These are phyloP conservation scores for Helotiales sp. DNA, from an alignment of 2,329 filamentous ascomycete species.

Conservation along the genomic window DNA sequence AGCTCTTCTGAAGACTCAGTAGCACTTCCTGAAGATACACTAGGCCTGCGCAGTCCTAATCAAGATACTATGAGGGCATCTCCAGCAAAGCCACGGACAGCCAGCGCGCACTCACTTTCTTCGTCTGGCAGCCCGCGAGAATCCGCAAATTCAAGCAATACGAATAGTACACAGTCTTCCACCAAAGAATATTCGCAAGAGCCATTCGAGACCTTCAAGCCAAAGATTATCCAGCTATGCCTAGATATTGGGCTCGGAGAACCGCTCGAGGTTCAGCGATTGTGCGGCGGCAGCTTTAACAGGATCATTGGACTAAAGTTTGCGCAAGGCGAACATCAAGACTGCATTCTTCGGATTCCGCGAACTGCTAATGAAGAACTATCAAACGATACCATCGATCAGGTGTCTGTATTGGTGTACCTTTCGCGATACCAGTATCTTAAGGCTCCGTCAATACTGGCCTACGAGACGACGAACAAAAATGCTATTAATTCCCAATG, in stretches of 20 bases:
- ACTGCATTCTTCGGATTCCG: conserved; percentile 22
- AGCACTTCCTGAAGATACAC: too few relatives aligned
- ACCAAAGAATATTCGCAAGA: conserved; percentile 11
- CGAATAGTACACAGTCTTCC: too few relatives aligned
- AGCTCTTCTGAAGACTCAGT: too few relatives aligned
- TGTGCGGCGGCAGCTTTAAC: conserved; percentile 22
- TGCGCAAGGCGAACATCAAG: not conserved
- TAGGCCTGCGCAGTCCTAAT: too few relatives aligned
- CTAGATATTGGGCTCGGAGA: conserved; percentile 17
- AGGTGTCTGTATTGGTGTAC: conserved; percentile 13
- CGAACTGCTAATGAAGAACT: not conserved
- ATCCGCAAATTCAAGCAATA: too few relatives aligned
- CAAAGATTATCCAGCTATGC: conserved; percentile 20
- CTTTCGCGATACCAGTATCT: conserved; percentile 7
- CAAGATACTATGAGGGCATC: too few relatives aligned
- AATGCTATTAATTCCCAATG: conserved; percentile 17
- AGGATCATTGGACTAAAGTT: conserved; percentile 19
- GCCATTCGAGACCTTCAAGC: conserved; percentile 15
- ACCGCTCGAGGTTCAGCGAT: conserved; percentile 12
- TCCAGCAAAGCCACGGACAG: too few relatives aligned
- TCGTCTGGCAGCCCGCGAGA: too few relatives aligned
- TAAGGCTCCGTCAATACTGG: conserved; percentile 4
- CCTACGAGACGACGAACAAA: conserved; percentile 16
- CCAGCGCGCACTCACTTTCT: too few relatives aligned
- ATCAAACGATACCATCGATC: conserved; percentile 8